These are phyloP conservation scores for Rhododendron ovatum DNA, from an alignment of 148 eudicot species.

Conservation along the genomic window DNA sequence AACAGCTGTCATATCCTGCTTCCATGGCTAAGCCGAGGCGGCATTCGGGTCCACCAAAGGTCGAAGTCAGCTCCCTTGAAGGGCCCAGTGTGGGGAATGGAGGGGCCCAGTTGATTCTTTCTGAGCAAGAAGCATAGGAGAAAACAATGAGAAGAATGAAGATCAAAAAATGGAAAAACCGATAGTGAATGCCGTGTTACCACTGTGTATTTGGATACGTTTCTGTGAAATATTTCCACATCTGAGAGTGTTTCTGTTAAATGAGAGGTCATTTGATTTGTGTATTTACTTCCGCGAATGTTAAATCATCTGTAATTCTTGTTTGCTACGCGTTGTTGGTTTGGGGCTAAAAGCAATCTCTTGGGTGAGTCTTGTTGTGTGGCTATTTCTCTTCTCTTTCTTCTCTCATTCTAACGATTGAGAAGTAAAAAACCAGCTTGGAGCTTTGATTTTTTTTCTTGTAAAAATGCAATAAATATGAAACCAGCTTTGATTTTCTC, in stretches of 20 bases:
- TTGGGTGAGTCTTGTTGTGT: background rate
- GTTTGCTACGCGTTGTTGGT: constrained; percentile 10
- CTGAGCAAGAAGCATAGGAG: background rate
- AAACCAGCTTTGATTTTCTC: constrained; percentile 9
- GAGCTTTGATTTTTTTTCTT: constrained; percentile 1
- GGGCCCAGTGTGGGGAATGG: constrained; percentile 11
- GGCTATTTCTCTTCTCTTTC: background rate
- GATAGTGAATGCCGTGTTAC: background rate
- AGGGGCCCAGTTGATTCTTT: constrained; percentile 4
- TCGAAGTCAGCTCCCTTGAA: constrained; percentile 18
- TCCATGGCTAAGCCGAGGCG: constrained; percentile 68
- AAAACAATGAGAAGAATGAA: background rate
- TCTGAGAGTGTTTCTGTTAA: background rate
- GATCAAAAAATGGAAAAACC: background rate
- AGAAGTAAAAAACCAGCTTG: constrained; percentile 1
- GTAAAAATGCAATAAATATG: too few species aligned
- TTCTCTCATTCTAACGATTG: constrained; percentile 13
- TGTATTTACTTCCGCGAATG: background rate
- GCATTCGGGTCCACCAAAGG: constrained; percentile 46
- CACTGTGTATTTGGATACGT: background rate
- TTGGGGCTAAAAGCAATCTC: constrained; percentile 4
- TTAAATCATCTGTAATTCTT: background rate
- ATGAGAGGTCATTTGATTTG: background rate
- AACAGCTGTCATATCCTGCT: constrained; percentile 58
- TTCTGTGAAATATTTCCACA: background rate